phyloP scores from a whole-genome alignment of 2,329 filamentous ascomycete genomes.

The Fusarium scirpi region DNA sequence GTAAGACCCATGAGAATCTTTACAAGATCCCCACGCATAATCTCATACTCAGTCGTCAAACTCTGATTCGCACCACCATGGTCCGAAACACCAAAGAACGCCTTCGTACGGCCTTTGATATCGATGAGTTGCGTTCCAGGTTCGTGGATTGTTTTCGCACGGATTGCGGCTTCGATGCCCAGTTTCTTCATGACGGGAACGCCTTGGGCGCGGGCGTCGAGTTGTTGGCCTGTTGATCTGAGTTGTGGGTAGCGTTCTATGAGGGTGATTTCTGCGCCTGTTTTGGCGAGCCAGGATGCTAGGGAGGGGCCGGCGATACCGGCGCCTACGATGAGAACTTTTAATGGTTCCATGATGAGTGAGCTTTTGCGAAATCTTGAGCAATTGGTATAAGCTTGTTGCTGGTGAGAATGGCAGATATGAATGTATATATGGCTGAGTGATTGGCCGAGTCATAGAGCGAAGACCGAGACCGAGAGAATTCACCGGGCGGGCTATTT shows the following conservation, averaged over 20 bases:
- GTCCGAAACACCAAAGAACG: background rate
- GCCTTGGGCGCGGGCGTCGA: slow-evolving; percentile 17
- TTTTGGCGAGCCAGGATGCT: slow-evolving; percentile 32
- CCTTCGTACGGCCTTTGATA: background rate
- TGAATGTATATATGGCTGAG: background rate
- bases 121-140: slow-evolving; percentile 3
- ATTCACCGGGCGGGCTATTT: background rate
- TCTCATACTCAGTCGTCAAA: slow-evolving; percentile 13
- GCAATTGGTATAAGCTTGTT: too few species aligned
- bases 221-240: slow-evolving; percentile 15
- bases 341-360: slow-evolving; percentile 5
- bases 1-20: slow-evolving; percentile 16
- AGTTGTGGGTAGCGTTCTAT: slow-evolving; percentile 12
- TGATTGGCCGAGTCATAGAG: background rate
- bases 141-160: slow-evolving; percentile 8
- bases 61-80: background rate
- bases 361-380: background rate
- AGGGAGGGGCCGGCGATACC: slow-evolving; percentile 34
- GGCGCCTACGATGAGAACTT: slow-evolving; percentile 33
- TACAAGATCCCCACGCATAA: slow-evolving; percentile 9
- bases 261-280: slow-evolving; percentile 25
- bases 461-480: background rate
- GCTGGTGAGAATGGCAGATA: background rate
- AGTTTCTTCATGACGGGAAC: slow-evolving; percentile 25
- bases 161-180: slow-evolving; percentile 20